phyloP scores from a whole-genome alignment of 2,329 filamentous ascomycete species.

The Nothomitra cinnamomea region DNA sequence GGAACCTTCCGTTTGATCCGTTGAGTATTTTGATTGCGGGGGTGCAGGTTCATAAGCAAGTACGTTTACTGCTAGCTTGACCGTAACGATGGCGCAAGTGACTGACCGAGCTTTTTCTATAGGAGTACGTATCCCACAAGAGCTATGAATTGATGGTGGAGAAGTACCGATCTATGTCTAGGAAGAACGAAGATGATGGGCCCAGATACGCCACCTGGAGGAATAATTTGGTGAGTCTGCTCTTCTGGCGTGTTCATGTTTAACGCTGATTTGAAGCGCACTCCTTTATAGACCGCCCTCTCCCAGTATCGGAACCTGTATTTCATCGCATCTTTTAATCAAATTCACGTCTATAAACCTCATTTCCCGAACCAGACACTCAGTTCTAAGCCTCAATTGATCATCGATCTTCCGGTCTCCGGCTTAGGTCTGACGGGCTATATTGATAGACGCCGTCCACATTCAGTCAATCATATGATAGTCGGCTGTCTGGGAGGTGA shows the following conservation, averaged over 20 bases:
- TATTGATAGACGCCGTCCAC: constrained; percentile 34
- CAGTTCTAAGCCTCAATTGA: constrained; percentile 30
- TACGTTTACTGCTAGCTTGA: no score
- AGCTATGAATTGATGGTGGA: no score
- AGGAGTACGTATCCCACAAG: no score
- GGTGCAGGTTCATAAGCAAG: no score
- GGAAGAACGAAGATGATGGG: not conserved
- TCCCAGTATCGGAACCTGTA: constrained; percentile 27
- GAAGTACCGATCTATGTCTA: not conserved
- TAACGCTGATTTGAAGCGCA: not conserved
- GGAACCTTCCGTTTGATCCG: no score
- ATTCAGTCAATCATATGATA: constrained; percentile 52
- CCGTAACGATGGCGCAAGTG: no score
- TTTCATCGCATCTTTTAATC: constrained; percentile 39
- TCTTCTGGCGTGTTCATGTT: no score
- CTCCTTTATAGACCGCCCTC: constrained; percentile 5
- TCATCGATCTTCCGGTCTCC: constrained; percentile 30
- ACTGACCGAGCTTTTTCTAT: no score
- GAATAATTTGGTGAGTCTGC: constrained; percentile 1
- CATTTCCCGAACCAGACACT: constrained; percentile 32
- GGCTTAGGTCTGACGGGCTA: constrained; percentile 30
- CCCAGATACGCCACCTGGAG: not conserved
- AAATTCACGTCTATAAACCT: constrained; percentile 40
- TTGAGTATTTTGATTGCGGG: no score
- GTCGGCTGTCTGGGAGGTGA: constrained; percentile 51